These are phyloP conservation scores for Aureobasidium sp. DNA, from an alignment of 2,329 filamentous ascomycete genomes.

Conservation along the genomic window DNA sequence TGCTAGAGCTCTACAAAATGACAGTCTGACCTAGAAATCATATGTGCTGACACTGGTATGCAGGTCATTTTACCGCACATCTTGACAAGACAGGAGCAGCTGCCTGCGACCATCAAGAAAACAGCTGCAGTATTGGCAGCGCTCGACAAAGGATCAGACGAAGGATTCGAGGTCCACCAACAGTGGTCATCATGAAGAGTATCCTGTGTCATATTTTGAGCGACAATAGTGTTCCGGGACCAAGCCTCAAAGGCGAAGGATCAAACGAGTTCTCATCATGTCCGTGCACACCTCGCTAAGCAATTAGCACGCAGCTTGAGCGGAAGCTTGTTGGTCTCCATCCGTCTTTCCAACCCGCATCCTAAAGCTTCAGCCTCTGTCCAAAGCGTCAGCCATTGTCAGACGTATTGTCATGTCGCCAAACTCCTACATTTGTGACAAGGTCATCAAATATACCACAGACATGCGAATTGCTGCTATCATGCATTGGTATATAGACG, in stretches of 20 bases:
- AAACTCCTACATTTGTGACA: neutral
- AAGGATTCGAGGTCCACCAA: neutral
- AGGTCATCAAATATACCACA: neutral
- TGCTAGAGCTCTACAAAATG: neutral
- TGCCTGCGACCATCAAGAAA: neutral
- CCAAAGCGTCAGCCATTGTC: neutral
- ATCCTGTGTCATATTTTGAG: neutral
- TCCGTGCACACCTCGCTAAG: neutral
- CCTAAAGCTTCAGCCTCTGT: neutral
- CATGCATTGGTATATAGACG: neutral
- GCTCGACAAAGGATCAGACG: neutral
- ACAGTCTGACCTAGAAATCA: neutral
- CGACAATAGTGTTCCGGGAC: neutral
- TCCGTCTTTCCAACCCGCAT: neutral
- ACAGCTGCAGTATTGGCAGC: neutral
- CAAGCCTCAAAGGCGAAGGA: neutral
- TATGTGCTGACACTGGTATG: neutral
- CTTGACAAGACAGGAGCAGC: neutral
- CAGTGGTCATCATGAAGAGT: neutral
- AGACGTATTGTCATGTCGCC: neutral
- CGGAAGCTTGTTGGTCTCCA: neutral
- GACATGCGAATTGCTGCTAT: neutral
- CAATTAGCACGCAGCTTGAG: neutral
- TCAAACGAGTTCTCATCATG: neutral
- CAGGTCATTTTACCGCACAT: neutral